Conservation (phyloP, 2,329 filamentous ascomycete species). For the Cladosporium sphaerospermum region DNA sequence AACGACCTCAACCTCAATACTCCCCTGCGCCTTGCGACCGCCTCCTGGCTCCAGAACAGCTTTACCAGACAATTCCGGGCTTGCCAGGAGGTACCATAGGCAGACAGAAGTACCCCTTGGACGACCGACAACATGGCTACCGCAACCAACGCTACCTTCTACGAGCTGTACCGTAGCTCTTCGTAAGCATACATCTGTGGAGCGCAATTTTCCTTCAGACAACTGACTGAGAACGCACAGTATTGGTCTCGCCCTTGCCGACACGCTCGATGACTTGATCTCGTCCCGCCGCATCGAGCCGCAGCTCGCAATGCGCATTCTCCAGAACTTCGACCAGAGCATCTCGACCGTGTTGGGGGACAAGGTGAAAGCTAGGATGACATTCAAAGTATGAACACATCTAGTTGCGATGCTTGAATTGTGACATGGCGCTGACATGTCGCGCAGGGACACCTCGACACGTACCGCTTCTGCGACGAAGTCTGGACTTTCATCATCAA, state of each 20-base stretch:
- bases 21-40: not conserved
- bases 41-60: constrained; percentile 1
- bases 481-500: constrained; percentile 99
- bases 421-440: not conserved
- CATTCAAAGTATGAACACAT: constrained; percentile 71
- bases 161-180: constrained; percentile 97
- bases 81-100: constrained; percentile 4
- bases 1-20: not conserved
- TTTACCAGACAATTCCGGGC: not conserved
- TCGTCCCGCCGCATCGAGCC: constrained; percentile 92
- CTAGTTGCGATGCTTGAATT: not conserved
- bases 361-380: constrained; percentile 82
- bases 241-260: constrained; percentile 86
- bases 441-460: constrained; percentile 82
- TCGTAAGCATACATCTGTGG: constrained; percentile 59
- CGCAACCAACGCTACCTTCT: constrained; percentile 49
- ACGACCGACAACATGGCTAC: constrained; percentile 9
- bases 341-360: constrained; percentile 88
- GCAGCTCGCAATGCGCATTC: constrained; percentile 96
- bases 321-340: constrained; percentile 88
- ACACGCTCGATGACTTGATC: constrained; percentile 95
- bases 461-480: constrained; percentile 98
- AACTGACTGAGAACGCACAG: constrained; percentile 42
- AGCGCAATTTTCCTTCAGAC: not conserved
- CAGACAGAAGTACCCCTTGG: not conserved